Percentiles rank a stretch among this genome's conserved stretches.
Conservation (phyloP, 257 asterid genomes). For the Penstemon barbatus region DNA sequence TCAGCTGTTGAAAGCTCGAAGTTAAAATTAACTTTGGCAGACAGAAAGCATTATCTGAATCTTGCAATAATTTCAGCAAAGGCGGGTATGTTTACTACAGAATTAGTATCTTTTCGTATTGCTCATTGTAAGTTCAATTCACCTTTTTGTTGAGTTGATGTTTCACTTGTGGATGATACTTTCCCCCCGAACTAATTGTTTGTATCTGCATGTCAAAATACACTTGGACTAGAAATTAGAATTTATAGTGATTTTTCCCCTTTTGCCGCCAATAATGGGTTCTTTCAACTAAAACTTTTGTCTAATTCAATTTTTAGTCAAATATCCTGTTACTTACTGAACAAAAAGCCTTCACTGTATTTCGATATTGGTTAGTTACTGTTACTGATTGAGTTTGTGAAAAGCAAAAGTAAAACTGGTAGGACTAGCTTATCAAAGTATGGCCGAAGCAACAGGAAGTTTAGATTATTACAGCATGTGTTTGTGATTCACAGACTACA, state of each 20-base stretch:
- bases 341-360: constrained; percentile 9
- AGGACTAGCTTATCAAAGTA: background rate
- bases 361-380: background rate
- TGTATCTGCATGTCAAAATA: constrained; percentile 9
- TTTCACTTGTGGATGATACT: background rate
- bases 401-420: constrained; percentile 4
- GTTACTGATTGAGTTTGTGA: background rate
- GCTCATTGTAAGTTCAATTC: constrained; percentile 20
- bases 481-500: constrained; percentile 13
- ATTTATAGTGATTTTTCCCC: background rate
- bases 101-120: background rate
- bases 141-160: constrained; percentile 26
- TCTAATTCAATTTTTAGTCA: constrained; percentile 14
- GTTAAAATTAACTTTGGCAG: constrained; percentile 49
- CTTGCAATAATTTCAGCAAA: constrained; percentile 83
- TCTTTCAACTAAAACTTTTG: background rate
- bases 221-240: constrained; percentile 15
- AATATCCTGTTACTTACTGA: constrained; percentile 20
- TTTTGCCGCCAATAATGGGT: constrained; percentile 8
- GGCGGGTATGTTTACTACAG: constrained; percentile 60
- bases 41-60: constrained; percentile 74
- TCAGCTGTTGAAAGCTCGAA: constrained; percentile 37
- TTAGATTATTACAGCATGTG: background rate
- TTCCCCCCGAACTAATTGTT: constrained; percentile 1
- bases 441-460: background rate